phyloP scores from a whole-genome alignment of 1,284 basidiomycete species.

The Chalciporus piperatoides region DNA sequence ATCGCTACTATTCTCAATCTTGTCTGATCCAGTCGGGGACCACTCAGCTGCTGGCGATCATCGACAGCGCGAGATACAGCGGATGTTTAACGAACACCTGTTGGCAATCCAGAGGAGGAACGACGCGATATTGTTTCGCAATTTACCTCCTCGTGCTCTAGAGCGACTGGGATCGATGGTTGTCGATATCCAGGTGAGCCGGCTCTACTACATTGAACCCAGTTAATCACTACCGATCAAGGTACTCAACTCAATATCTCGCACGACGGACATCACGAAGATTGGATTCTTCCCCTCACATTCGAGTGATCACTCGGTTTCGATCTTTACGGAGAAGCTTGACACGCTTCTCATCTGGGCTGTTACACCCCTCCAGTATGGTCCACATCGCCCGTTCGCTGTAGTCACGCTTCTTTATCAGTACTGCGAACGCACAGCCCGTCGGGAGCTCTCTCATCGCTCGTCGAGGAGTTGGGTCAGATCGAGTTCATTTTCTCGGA shows the following conservation, averaged over 20 bases:
- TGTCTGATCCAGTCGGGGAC: slow-evolving; percentile 40
- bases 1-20: slow-evolving; percentile 41
- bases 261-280: slow-evolving; percentile 61
- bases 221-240: slow-evolving; percentile 28
- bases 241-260: slow-evolving; percentile 80
- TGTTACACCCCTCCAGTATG: slow-evolving; percentile 80
- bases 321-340: slow-evolving; percentile 63
- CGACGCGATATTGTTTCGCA: slow-evolving; percentile 72
- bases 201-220: not conserved
- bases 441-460: slow-evolving; percentile 44
- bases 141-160: slow-evolving; percentile 56
- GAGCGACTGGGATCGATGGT: slow-evolving; percentile 61
- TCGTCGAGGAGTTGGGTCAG: too few species aligned
- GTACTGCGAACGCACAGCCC: slow-evolving; percentile 63
- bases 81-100: slow-evolving; percentile 47
- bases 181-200: slow-evolving; percentile 65
- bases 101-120: slow-evolving; percentile 65
- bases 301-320: slow-evolving; percentile 39
- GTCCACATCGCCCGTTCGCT: slow-evolving; percentile 80
- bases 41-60: slow-evolving; percentile 32
- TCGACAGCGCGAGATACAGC: slow-evolving; percentile 40
- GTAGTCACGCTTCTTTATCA: slow-evolving; percentile 71
- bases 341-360: slow-evolving; percentile 85
- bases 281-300: slow-evolving; percentile 56
- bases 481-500: slow-evolving; percentile 45